Conservation (phyloP, 331 rosid species). For the Stylosanthes scabra region DNA sequence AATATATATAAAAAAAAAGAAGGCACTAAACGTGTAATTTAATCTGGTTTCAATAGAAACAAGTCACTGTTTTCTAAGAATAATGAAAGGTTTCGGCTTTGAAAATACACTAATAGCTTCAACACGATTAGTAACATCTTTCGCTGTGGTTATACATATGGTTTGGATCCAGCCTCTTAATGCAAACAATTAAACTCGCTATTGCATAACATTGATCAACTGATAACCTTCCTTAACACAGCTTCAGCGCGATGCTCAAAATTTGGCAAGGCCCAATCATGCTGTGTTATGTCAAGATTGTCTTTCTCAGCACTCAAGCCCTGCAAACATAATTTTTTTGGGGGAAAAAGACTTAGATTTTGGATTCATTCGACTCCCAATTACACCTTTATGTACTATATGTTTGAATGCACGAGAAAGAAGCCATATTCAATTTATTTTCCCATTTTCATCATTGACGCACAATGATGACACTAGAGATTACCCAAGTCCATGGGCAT, state of each 20-base stretch:
- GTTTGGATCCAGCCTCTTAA: constrained; percentile 36
- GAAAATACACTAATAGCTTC: constrained; percentile 24
- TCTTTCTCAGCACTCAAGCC: constrained; percentile 95
- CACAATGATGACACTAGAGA: constrained; percentile 1
- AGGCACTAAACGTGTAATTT: background rate
- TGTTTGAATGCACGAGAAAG: constrained; percentile 9
- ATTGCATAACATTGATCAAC: constrained; percentile 47
- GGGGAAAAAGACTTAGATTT: constrained; percentile 14
- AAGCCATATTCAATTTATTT: background rate
- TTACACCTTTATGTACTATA: background rate
- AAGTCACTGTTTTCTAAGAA: constrained; percentile 1
- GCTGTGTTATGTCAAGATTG: constrained; percentile 93
- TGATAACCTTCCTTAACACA: constrained; percentile 55
- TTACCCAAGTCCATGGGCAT: constrained; percentile 14
- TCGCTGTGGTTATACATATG: constrained; percentile 12
- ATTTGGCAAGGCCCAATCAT: constrained; percentile 90
- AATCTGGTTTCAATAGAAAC: constrained; percentile 36
- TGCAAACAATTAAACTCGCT: constrained; percentile 48
- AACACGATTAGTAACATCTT: constrained; percentile 12
- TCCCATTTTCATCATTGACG: constrained; percentile 11
- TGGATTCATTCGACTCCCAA: background rate
- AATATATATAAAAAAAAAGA: background rate
- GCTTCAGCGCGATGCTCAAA: constrained; percentile 79
- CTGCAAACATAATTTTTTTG: constrained; percentile 49
- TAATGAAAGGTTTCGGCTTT: background rate